phyloP scores from a whole-genome alignment of 345 rosid species.

The Nasturtium officinale region DNA sequence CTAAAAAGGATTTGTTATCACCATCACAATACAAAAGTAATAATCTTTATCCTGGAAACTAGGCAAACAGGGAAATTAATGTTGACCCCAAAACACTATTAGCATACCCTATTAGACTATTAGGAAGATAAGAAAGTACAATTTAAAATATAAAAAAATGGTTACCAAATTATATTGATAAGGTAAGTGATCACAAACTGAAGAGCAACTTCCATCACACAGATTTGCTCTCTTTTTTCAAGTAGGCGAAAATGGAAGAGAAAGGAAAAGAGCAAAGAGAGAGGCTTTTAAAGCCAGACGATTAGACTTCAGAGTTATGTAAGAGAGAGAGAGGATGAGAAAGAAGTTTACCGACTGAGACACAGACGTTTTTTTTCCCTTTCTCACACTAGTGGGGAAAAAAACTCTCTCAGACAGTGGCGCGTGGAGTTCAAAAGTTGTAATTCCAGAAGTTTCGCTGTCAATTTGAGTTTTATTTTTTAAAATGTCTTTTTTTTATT shows the following conservation, averaged over 20 bases:
- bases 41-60: conserved; percentile 2
- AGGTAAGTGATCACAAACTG: conserved; percentile 10
- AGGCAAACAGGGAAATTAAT: conserved; percentile 31
- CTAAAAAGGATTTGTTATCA: conserved; percentile 9
- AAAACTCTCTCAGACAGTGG: conserved; percentile 44
- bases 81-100: conserved; percentile 32
- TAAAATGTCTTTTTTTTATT: background rate
- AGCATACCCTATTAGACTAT: conserved; percentile 8
- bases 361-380: conserved; percentile 16
- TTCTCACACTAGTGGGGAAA: conserved; percentile 37
- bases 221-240: background rate
- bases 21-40: conserved; percentile 12
- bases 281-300: conserved; percentile 40
- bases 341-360: conserved; percentile 37
- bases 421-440: conserved; percentile 37
- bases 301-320: conserved; percentile 33
- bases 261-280: conserved; percentile 28
- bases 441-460: conserved; percentile 34
- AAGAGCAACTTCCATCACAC: conserved; percentile 28
- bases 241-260: conserved; percentile 32
- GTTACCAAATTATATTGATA: conserved; percentile 37
- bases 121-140: conserved; percentile 13
- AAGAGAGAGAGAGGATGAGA: background rate
- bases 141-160: background rate
- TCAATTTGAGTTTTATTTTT: background rate